Percentiles rank a stretch among this genome's conserved stretches.
These are phyloP conservation scores for Athelia sp. DNA, from an alignment of 1,284 basidiomycete species.

Conservation along the genomic window DNA sequence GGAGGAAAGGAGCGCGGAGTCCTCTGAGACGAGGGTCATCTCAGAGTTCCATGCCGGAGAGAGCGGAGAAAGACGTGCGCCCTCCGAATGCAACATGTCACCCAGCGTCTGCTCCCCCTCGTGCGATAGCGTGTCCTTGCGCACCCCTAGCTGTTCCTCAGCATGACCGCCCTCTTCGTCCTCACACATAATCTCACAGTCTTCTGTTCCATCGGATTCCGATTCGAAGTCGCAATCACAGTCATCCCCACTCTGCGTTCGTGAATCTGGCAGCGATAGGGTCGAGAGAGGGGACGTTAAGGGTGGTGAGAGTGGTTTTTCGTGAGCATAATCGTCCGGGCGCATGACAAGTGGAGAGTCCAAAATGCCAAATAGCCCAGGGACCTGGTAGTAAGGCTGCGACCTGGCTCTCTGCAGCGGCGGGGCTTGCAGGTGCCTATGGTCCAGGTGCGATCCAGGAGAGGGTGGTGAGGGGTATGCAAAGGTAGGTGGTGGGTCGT, in stretches of 20 bases:
- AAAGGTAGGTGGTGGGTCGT: too few relatives aligned
- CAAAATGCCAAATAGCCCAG: conserved; percentile 20
- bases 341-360: conserved; percentile 28
- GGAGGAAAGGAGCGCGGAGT: neutral
- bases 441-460: conserved; percentile 28
- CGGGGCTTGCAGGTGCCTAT: conserved; percentile 23
- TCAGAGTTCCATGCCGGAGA: conserved; percentile 24
- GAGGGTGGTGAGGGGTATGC: conserved; percentile 35
- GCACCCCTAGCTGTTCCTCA: neutral
- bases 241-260: conserved; percentile 20
- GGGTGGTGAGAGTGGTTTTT: conserved; percentile 36
- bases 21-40: neutral
- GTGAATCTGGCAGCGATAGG: conserved; percentile 27
- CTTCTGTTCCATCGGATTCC: conserved; percentile 7
- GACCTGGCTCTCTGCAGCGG: conserved; percentile 18
- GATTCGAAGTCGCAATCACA: neutral
- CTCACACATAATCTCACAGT: conserved; percentile 6
- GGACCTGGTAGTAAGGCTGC: too few relatives aligned
- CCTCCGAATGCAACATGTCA: neutral
- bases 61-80: conserved; percentile 6
- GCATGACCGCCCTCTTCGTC: neutral
- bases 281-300: conserved; percentile 33
- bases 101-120: neutral
- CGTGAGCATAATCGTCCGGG: conserved; percentile 20
- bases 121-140: neutral